A percentile compares a stretch with the other conserved stretches of the same genome.
Evolutionary conservation across 2,329 filamentous ascomycete genomes (phyloP).

Genomic region (Claviceps sp.): DNA sequence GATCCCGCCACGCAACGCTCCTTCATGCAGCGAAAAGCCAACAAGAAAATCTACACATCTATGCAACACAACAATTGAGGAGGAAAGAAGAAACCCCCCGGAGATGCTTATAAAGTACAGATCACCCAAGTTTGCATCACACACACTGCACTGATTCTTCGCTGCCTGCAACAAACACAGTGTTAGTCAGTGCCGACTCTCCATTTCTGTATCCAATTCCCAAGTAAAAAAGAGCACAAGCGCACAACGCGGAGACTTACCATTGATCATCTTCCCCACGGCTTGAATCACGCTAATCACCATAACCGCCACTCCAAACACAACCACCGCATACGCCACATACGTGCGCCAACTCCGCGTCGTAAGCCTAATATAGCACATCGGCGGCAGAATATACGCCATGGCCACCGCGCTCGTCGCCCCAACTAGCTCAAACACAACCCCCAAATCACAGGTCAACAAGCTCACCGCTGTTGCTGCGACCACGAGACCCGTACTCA

Average conservation of each 20-base stretch:
- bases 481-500: slow-evolving; percentile 73
- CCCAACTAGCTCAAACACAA: slow-evolving; percentile 91
- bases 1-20: too few relatives aligned
- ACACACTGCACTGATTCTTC: slow-evolving; percentile 7
- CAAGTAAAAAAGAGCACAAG: too few relatives aligned
- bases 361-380: slow-evolving; percentile 91
- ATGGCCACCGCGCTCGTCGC: slow-evolving; percentile 88
- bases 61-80: too few relatives aligned
- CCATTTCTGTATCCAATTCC: too few relatives aligned
- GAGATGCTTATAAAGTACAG: too few relatives aligned
- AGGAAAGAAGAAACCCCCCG: not conserved
- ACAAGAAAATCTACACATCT: too few relatives aligned
- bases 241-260: not conserved
- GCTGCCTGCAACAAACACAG: slow-evolving; percentile 4
- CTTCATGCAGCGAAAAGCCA: too few relatives aligned
- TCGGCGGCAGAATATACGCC: slow-evolving; percentile 86
- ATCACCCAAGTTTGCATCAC: not conserved
- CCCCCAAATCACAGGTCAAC: slow-evolving; percentile 82
- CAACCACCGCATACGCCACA: slow-evolving; percentile 57
- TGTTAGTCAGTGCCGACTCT: not conserved
- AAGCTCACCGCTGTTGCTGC: slow-evolving; percentile 65
- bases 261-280: slow-evolving; percentile 48
- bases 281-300: slow-evolving; percentile 65
- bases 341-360: slow-evolving; percentile 62
- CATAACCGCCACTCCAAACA: slow-evolving; percentile 72